These are phyloP conservation scores for Truncatella angustata DNA, from an alignment of 2,329 filamentous ascomycete species.

Conservation along the genomic window DNA sequence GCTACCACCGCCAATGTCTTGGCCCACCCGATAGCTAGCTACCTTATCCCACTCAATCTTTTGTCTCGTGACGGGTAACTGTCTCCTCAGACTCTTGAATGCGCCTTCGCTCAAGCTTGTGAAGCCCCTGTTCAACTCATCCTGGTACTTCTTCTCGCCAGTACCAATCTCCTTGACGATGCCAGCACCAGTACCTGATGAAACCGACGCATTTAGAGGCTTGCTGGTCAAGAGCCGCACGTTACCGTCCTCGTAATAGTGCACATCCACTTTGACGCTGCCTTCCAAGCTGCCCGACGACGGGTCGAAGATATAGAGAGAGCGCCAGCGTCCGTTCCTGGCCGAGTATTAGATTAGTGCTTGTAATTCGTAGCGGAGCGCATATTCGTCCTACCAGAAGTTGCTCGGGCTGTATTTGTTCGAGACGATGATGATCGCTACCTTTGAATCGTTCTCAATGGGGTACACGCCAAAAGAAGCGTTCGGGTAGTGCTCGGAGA, in stretches of 20 bases:
- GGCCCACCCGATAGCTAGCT: conserved; percentile 81
- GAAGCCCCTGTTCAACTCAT: conserved; percentile 91
- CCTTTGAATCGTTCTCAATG: conserved; percentile 67
- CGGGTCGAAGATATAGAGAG: conserved; percentile 76
- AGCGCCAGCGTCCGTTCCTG: conserved; percentile 96
- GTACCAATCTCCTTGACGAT: conserved; percentile 76
- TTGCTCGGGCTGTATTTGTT: conserved; percentile 98
- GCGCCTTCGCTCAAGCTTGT: conserved; percentile 85
- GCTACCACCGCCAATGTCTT: conserved; percentile 73
- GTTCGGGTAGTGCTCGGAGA: conserved; percentile 83
- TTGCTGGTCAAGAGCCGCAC: conserved; percentile 92
- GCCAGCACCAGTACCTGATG: conserved; percentile 62
- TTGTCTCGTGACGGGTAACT: conserved; percentile 93
- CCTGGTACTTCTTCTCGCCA: conserved; percentile 90
- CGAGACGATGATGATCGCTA: conserved; percentile 82
- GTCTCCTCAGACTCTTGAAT: conserved; percentile 89
- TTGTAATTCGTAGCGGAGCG: not conserved
- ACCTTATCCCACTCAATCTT: conserved; percentile 99
- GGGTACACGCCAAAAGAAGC: conserved; percentile 82
- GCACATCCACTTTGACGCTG: conserved; percentile 87
- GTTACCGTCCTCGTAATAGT: conserved; percentile 99
- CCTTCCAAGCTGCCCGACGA: conserved; percentile 69
- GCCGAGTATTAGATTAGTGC: conserved; percentile 4
- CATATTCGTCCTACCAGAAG: conserved; percentile 67
- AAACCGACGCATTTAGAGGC: conserved; percentile 60